phyloP scores from a whole-genome alignment of 495 filamentous ascomycete species.

The Aspergillus homomorphus region DNA sequence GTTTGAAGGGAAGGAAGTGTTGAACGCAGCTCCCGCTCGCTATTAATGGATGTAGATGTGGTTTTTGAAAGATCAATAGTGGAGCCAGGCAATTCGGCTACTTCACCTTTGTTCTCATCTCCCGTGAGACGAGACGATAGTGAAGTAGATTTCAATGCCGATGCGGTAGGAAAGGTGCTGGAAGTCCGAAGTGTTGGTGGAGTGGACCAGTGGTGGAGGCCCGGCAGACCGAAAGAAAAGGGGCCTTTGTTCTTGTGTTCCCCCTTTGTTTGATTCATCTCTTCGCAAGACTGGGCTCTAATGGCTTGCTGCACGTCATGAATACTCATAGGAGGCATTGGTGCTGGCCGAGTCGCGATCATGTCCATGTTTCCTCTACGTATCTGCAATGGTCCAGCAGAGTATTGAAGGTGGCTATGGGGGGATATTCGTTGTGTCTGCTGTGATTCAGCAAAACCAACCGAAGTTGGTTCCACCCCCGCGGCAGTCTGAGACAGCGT shows the following conservation, averaged over 20 bases:
- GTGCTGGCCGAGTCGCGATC: constrained; percentile 37
- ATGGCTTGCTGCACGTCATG: constrained; percentile 5
- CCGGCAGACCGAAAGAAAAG: constrained; percentile 18
- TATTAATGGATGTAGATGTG: constrained; percentile 21
- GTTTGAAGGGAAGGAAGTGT: constrained; percentile 40
- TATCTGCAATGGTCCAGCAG: constrained; percentile 35
- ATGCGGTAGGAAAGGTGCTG: constrained; percentile 13
- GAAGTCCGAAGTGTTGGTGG: constrained; percentile 13
- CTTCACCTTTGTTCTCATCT: constrained; percentile 9
- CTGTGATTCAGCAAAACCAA: constrained; percentile 20
- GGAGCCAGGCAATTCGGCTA: constrained; percentile 11
- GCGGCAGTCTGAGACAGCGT: constrained; percentile 33
- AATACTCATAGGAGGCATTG: constrained; percentile 27
- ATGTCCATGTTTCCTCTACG: constrained; percentile 39
- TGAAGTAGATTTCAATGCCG: background rate
- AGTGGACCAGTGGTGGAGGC: constrained; percentile 16
- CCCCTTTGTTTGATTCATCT: constrained; percentile 16
- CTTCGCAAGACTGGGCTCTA: constrained; percentile 23
- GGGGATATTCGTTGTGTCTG: background rate
- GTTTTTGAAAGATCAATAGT: constrained; percentile 13
- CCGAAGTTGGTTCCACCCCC: constrained; percentile 31
- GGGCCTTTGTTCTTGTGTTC: constrained; percentile 14
- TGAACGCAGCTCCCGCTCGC: constrained; percentile 26
- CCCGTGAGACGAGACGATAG: background rate
- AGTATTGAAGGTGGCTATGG: constrained; percentile 19